These are phyloP conservation scores for Seiridium cupressi DNA, from an alignment of 2,329 filamentous ascomycete species.

Conservation along the genomic window DNA sequence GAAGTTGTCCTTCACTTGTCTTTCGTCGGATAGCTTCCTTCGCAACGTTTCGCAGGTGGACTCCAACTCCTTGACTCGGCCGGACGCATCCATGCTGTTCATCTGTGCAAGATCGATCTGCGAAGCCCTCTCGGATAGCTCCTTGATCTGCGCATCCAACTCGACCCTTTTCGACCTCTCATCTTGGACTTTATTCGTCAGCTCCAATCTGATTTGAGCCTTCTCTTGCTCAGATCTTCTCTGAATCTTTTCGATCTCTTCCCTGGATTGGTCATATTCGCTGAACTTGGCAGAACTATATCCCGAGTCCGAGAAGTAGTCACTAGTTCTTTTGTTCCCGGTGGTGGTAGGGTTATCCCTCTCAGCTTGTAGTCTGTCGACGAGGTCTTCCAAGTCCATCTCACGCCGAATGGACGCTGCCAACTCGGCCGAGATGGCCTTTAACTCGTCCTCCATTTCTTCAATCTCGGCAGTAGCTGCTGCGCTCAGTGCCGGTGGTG, in stretches of 20 bases:
- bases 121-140: constrained; percentile 75
- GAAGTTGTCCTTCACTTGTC: constrained; percentile 86
- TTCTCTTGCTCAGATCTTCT: constrained; percentile 87
- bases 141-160: constrained; percentile 80
- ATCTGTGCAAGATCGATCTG: constrained; percentile 55
- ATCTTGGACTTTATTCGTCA: constrained; percentile 83
- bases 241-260: constrained; percentile 80
- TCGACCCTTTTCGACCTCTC: constrained; percentile 74
- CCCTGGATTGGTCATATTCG: constrained; percentile 59
- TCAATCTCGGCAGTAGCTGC: constrained; percentile 60
- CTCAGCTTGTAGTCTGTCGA: constrained; percentile 85
- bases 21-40: constrained; percentile 79
- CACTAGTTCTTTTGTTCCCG: constrained; percentile 75
- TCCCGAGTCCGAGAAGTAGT: constrained; percentile 97
- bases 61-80: constrained; percentile 75
- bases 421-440: constrained; percentile 88
- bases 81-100: constrained; percentile 54
- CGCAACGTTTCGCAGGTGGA: constrained; percentile 77
- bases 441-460: constrained; percentile 92
- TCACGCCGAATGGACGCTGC: constrained; percentile 90
- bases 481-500: constrained; percentile 39
- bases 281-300: constrained; percentile 80
- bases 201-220: constrained; percentile 79
- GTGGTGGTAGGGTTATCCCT: constrained; percentile 54
- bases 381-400: constrained; percentile 93